These are phyloP conservation scores for Choiromyces venosus DNA, from an alignment of 495 filamentous ascomycete species.

Conservation along the genomic window DNA sequence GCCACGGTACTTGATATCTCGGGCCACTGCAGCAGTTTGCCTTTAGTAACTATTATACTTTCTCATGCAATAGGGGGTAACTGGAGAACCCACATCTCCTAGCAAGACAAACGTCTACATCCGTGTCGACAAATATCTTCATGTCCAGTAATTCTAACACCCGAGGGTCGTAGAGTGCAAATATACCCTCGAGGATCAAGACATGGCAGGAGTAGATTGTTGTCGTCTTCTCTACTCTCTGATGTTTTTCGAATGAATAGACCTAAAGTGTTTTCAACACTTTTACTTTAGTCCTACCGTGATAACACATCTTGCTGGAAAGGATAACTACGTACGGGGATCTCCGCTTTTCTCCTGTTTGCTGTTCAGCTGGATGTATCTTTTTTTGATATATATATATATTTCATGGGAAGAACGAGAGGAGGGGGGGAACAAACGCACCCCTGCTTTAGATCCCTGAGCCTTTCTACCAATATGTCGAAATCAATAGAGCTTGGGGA, in stretches of 20 bases:
- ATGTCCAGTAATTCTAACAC: conserved; percentile 85
- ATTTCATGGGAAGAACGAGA: background rate
- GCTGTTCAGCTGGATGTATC: conserved; percentile 7
- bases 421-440: conserved; percentile 46
- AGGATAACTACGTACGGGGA: conserved; percentile 52
- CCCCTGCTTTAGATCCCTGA: conserved; percentile 85
- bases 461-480: conserved; percentile 72
- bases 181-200: conserved; percentile 89
- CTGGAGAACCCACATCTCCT: conserved; percentile 67
- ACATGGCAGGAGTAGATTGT: conserved; percentile 95
- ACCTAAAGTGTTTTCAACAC: conserved; percentile 42
- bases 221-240: conserved; percentile 68
- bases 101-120: conserved; percentile 87
- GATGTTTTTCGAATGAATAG: conserved; percentile 93
- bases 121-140: conserved; percentile 96
- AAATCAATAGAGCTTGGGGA: conserved; percentile 93
- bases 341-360: conserved; percentile 77
- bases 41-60: conserved; percentile 16
- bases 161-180: conserved; percentile 83
- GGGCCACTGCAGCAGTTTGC: conserved; percentile 30
- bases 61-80: background rate
- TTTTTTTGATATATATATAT: conserved; percentile 1
- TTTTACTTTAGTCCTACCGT: background rate
- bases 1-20: conserved; percentile 41
- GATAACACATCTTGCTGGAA: background rate